These are phyloP conservation scores for Pleurotus salmoneostramineus DNA, from an alignment of 768 basidiomycete species.

Conservation along the genomic window DNA sequence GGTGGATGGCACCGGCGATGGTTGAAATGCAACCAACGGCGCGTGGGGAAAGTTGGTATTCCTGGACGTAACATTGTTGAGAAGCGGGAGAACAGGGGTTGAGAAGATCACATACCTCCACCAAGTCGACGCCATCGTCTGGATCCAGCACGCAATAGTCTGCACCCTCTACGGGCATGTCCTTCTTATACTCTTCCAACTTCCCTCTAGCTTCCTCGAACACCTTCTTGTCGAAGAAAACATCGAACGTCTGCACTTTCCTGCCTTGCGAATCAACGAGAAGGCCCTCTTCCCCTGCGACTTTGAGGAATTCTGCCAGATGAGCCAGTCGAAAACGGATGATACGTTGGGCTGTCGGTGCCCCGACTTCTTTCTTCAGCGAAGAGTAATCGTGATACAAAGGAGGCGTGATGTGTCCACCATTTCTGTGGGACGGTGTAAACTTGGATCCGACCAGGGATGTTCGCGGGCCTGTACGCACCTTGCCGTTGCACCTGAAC, in stretches of 20 bases:
- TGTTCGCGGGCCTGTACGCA: constrained; percentile 20
- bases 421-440: constrained; percentile 42
- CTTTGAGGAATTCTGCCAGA: constrained; percentile 39
- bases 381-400: constrained; percentile 55
- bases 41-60: constrained; percentile 40
- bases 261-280: constrained; percentile 53
- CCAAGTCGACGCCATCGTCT: constrained; percentile 23
- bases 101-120: constrained; percentile 5
- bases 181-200: constrained; percentile 40
- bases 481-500: constrained; percentile 75
- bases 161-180: constrained; percentile 46
- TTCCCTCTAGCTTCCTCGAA: constrained; percentile 39
- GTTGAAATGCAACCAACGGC: constrained; percentile 49
- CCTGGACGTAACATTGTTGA: constrained; percentile 25
- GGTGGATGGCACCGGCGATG: constrained; percentile 60
- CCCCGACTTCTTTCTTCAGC: constrained; percentile 44
- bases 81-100: no score
- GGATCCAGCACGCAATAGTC: constrained; percentile 28
- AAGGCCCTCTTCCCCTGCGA: constrained; percentile 51
- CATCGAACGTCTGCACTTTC: constrained; percentile 55
- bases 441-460: not conserved
- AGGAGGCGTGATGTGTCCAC: constrained; percentile 62
- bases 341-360: constrained; percentile 42
- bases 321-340: constrained; percentile 63
- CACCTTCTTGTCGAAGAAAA: constrained; percentile 37